Percentiles rank a stretch among this genome's conserved stretches.
Evolutionary conservation across 495 filamentous ascomycete species (phyloP).

Genomic region (Aspergillus biplanus): DNA sequence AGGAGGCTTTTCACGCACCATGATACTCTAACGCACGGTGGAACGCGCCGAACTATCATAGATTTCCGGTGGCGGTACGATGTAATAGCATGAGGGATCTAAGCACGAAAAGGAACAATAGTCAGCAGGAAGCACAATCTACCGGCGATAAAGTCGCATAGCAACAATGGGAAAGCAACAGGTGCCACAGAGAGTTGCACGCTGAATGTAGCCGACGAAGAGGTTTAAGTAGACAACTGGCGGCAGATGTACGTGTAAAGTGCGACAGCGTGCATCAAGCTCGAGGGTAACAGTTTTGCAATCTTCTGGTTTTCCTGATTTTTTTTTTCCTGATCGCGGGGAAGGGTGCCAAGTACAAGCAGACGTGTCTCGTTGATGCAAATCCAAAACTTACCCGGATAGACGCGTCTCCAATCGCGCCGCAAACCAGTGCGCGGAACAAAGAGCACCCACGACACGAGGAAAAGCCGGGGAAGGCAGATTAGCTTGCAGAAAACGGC

Average conservation of each 20-base stretch:
- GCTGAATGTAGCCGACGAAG: background rate
- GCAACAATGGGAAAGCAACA: background rate
- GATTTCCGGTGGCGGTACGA: conserved; percentile 15
- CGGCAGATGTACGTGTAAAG: background rate
- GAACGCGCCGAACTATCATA: conserved; percentile 39
- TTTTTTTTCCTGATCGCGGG: too few relatives aligned
- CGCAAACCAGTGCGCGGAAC: conserved; percentile 20
- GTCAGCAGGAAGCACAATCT: conserved; percentile 16
- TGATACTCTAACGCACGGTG: conserved; percentile 33
- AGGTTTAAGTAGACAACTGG: background rate
- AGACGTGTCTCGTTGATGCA: background rate
- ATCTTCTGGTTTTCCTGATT: too few relatives aligned
- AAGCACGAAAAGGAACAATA: background rate
- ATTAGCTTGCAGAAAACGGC: background rate
- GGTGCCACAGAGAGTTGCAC: background rate
- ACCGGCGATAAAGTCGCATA: background rate
- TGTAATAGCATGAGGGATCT: conserved; percentile 10
- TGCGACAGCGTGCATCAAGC: background rate
- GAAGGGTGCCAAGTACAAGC: background rate
- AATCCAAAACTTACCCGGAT: conserved; percentile 24
- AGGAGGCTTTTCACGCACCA: conserved; percentile 35
- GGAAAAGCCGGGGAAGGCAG: conserved; percentile 15
- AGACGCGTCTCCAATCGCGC: conserved; percentile 35
- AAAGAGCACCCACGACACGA: conserved; percentile 20
- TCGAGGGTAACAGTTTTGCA: background rate